Evolutionary conservation across 371 early-diverging fungal species (phyloP).

Genomic region (Massospora cicadina): DNA sequence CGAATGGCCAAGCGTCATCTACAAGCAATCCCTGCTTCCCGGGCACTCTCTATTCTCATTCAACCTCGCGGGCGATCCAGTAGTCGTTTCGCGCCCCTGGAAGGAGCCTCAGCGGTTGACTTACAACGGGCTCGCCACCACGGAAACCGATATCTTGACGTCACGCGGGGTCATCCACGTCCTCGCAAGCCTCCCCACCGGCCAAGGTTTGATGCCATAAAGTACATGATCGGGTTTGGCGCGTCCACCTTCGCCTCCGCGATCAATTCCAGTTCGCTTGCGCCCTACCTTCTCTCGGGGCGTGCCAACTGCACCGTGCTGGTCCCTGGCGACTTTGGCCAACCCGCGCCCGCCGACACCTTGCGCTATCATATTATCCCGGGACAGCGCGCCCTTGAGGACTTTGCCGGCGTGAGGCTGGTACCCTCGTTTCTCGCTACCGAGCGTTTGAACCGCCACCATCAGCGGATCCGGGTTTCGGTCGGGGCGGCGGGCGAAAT

Average conservation of each 20-base stretch:
- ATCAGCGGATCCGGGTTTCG: neutral
- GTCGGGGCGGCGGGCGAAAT: neutral
- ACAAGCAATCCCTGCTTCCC: neutral
- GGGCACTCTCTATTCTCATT: neutral
- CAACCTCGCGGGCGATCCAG: neutral
- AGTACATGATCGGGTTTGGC: conserved; percentile 2
- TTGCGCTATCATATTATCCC: conserved; percentile 5
- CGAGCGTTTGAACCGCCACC: neutral
- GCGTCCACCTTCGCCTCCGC: neutral
- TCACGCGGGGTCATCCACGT: conserved; percentile 9
- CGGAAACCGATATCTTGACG: neutral
- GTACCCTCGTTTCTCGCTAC: neutral
- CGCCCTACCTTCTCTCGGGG: neutral
- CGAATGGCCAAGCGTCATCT: neutral
- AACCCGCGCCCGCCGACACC: neutral
- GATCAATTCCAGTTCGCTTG: neutral
- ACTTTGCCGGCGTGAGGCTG: neutral
- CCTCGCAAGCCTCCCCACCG: neutral
- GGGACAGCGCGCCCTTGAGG: neutral
- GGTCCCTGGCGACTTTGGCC: neutral
- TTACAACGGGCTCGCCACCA: neutral
- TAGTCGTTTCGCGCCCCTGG: neutral
- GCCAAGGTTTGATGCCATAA: neutral
- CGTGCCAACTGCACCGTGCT: neutral
- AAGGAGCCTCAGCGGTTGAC: neutral